Evolutionary conservation across 2,329 filamentous ascomycete genomes (phyloP), one percentile per base, ranked within the genome.

Genomic region (Microdochium bolleyi): DNA sequence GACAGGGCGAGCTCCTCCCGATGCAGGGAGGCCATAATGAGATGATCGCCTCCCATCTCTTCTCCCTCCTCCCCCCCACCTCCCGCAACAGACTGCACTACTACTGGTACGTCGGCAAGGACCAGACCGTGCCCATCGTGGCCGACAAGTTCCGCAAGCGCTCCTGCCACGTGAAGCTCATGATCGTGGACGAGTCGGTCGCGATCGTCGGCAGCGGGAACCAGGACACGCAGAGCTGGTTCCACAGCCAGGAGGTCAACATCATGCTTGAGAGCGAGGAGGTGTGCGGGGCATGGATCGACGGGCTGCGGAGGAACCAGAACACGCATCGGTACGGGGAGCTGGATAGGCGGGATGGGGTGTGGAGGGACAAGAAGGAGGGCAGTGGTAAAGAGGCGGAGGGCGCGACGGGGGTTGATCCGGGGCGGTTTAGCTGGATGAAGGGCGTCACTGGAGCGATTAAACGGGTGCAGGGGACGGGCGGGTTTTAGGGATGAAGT

Each of bases 221-320:
- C 61, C 85, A 91, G 64, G 88, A 92, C 60, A 91, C 88, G 1
- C 88, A 92, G 67, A 83, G 78, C 21, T 92, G 87, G 83, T 91
- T 78, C 58, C 88, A 92, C 62, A 84, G 79, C 52, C 87, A 91
- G 65, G 88, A 92, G 65, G 78, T 88, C 52, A 92, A 92, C 58
- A 67, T 92, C 24, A 82, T 92, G 78, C 69, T 91, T 5, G 88
- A 92, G 56, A 85, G 79, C 21, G 60, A 66, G 0, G 65, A 73
- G 1, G 70, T 91, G 0, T 90, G 87, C 59, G 63, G 62, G 27
- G 73, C 72, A 32, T 89, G 86, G 86, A 73, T 80, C 21, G 79
- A 83, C 16, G 80, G 70, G 0, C 73, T 88, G 16, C 69, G 78
- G 25, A 72, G 80, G 24, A 88, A 88, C 61, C 84, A 89, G 62